A percentile compares a stretch with the other conserved stretches of the same genome.
phyloP scores from a whole-genome alignment of 169 alveolate species.

The Pseudocohnilembus persalinus region DNA sequence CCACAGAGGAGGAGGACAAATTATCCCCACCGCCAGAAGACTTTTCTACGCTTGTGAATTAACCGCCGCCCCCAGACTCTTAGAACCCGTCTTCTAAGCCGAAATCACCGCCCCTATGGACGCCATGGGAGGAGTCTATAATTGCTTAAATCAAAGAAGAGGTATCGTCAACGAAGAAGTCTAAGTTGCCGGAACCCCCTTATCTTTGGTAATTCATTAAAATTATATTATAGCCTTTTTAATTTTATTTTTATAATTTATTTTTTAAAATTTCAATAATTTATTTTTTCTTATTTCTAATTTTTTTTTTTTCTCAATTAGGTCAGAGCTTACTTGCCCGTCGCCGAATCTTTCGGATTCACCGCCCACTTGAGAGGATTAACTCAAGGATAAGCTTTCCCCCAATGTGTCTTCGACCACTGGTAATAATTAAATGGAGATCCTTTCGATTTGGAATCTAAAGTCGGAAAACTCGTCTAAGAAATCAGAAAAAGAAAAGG shows the following conservation, averaged over 20 bases:
- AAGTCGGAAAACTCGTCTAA: conserved; percentile 92
- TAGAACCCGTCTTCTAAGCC: conserved; percentile 98
- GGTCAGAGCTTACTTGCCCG: conserved; percentile 98
- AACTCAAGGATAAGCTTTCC: conserved; percentile 99
- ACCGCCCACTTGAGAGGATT: conserved; percentile 98
- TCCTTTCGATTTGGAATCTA: conserved; percentile 97
- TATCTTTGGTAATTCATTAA: conserved; percentile 80
- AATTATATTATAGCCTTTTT: too few species aligned
- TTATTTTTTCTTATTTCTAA: not conserved
- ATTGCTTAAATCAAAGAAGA: conserved; percentile 96
- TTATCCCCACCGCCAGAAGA: conserved; percentile 96
- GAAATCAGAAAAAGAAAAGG: conserved; percentile 98
- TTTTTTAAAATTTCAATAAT: not conserved
- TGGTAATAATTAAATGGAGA: conserved; percentile 97
- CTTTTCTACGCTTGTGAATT: conserved; percentile 96
- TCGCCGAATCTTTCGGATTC: conserved; percentile 99
- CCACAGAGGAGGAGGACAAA: conserved; percentile 99
- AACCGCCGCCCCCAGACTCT: conserved; percentile 97
- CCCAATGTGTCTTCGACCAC: conserved; percentile 99
- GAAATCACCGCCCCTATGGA: conserved; percentile 98
- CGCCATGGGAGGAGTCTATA: conserved; percentile 97
- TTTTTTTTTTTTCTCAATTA: conserved; percentile 2
- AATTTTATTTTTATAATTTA: not conserved
- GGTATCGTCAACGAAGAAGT: conserved; percentile 98
- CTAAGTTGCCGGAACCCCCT: conserved; percentile 97